phyloP scores from a whole-genome alignment of 176 grass and related monocot species.

The Paspalum notatum region DNA sequence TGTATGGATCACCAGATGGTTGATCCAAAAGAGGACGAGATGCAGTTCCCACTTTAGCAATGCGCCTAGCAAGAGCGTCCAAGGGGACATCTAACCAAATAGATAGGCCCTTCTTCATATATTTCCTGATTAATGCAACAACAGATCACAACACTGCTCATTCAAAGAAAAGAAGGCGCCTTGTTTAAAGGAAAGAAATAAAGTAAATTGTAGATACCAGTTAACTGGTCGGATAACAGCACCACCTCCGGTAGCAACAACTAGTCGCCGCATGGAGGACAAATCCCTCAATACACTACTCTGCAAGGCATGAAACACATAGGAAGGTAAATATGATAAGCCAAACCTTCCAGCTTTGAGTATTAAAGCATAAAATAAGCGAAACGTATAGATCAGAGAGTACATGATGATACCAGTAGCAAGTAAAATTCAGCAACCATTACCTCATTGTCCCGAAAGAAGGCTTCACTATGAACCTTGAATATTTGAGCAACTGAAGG shows the following conservation, averaged over 20 bases:
- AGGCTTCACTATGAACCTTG: constrained; percentile 87
- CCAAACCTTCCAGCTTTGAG: neutral
- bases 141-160: constrained; percentile 11
- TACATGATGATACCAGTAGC: neutral
- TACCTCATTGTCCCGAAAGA: constrained; percentile 99
- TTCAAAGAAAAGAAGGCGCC: neutral
- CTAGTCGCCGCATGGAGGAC: constrained; percentile 83
- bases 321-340: constrained; percentile 4
- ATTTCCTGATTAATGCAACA: constrained; percentile 65
- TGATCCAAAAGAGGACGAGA: constrained; percentile 97
- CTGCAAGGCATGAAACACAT: constrained; percentile 50
- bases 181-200: constrained; percentile 19
- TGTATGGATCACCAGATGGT: constrained; percentile 91
- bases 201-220: constrained; percentile 59
- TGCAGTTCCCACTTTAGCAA: constrained; percentile 90
- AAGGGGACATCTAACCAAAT: constrained; percentile 98
- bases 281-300: constrained; percentile 90
- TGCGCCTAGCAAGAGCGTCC: constrained; percentile 87
- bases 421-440: constrained; percentile 17
- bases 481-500: constrained; percentile 96
- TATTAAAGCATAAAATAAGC: constrained; percentile 6
- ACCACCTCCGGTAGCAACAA: constrained; percentile 96
- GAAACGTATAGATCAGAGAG: neutral
- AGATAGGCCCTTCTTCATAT: constrained; percentile 90
- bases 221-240: constrained; percentile 95